phyloP scores from a whole-genome alignment of 2,329 filamentous ascomycete species.

The Thielaviopsis populi region DNA sequence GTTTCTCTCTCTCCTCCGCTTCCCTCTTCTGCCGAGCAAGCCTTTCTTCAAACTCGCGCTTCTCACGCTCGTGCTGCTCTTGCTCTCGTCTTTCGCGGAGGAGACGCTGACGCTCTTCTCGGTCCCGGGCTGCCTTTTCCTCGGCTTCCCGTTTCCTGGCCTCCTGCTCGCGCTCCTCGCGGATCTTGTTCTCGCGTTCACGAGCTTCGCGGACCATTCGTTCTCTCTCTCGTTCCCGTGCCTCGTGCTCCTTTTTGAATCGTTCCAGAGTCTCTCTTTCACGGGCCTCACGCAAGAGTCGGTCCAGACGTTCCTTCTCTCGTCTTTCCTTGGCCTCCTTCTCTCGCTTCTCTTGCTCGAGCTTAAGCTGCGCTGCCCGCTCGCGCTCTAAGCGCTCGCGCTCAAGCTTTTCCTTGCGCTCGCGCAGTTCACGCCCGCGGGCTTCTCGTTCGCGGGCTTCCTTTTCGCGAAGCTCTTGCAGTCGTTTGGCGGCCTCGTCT shows the following conservation, averaged over 20 bases:
- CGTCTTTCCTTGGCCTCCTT: constrained; percentile 20
- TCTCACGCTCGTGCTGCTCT: constrained; percentile 29
- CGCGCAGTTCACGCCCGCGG: constrained; percentile 16
- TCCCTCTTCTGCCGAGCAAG: constrained; percentile 18
- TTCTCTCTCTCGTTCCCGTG: constrained; percentile 46
- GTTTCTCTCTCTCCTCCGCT: constrained; percentile 30
- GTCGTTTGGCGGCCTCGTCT: constrained; percentile 37
- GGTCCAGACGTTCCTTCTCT: constrained; percentile 22
- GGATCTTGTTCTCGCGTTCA: constrained; percentile 8
- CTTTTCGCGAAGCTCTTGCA: constrained; percentile 42
- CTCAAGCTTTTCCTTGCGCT: constrained; percentile 17
- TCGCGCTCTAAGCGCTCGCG: constrained; percentile 15
- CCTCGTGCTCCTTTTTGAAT: constrained; percentile 15
- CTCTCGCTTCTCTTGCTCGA: constrained; percentile 17
- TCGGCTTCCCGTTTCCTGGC: background rate
- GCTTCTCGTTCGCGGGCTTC: constrained; percentile 37
- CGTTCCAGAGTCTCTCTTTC: constrained; percentile 11
- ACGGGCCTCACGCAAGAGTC: constrained; percentile 9
- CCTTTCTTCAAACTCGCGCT: constrained; percentile 28
- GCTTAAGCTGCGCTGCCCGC: constrained; percentile 11
- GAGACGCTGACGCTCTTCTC: constrained; percentile 1
- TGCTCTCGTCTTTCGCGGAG: constrained; percentile 23
- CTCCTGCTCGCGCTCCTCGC: constrained; percentile 25
- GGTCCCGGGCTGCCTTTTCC: background rate
- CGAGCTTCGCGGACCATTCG: constrained; percentile 12